These are phyloP conservation scores for Pythium myriotylum DNA, from an alignment of 352 stramenopile species.

Conservation along the genomic window DNA sequence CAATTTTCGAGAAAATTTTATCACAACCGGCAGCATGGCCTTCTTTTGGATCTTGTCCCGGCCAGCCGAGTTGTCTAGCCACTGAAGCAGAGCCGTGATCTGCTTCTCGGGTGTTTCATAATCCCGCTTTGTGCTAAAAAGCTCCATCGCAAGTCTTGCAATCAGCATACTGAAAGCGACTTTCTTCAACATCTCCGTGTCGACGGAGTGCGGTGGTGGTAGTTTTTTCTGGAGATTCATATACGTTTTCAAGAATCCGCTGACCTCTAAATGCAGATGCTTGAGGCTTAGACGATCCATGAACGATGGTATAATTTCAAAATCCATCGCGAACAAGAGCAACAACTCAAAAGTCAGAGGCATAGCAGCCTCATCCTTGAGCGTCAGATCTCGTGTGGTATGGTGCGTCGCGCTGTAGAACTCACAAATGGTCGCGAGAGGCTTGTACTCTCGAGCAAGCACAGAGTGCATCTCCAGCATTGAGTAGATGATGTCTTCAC, in stretches of 20 bases:
- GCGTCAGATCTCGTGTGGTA: conserved; percentile 22
- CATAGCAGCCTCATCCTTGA: conserved; percentile 50
- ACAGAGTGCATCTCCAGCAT: conserved; percentile 81
- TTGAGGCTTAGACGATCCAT: conserved; percentile 82
- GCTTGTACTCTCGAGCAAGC: conserved; percentile 65
- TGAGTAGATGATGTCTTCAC: conserved; percentile 67
- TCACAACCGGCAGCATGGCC: conserved; percentile 60
- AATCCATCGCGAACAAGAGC: conserved; percentile 77
- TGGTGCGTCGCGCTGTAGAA: conserved; percentile 70
- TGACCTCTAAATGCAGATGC: conserved; percentile 63
- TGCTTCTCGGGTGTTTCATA: conserved; percentile 78
- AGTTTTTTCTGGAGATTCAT: conserved; percentile 60
- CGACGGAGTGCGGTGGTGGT: conserved; percentile 37
- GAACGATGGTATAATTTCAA: conserved; percentile 79
- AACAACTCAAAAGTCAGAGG: conserved; percentile 66
- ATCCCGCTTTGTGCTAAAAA: conserved; percentile 60
- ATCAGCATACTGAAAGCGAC: conserved; percentile 68
- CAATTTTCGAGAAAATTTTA: conserved; percentile 74
- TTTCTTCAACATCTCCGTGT: conserved; percentile 74
- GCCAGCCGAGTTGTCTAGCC: conserved; percentile 72
- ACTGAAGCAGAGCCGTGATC: conserved; percentile 73
- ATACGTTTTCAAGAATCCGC: conserved; percentile 64
- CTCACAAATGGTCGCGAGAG: conserved; percentile 67
- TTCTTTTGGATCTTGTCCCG: conserved; percentile 76
- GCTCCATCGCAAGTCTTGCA: conserved; percentile 64